Evolutionary conservation across 2,329 filamentous ascomycete genomes (phyloP), one percentile per base, ranked within the genome.

Genomic region (Periconia macrospinosa): DNA sequence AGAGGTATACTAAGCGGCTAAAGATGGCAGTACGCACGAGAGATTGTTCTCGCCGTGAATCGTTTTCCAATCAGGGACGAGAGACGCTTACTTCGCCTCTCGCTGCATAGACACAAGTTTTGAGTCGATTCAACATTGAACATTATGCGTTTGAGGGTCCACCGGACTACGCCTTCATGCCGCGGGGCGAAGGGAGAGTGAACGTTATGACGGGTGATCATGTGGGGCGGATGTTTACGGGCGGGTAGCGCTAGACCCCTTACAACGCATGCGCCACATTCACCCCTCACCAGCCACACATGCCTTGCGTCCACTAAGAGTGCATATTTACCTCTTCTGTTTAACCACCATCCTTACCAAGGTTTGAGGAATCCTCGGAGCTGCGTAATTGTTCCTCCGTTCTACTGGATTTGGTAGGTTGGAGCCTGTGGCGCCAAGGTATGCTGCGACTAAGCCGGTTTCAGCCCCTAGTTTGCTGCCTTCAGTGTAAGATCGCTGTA

Each of bases 111-210:
- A 37, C 15, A 37, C 33, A 14, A 13, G 11, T 6, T n/a, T 37
- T 13, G 33, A 14, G 11, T 37, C 5, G 33, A 37, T 13, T 33
- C 18, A 13, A 46, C 37, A 46, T 41, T 47, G 54, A 62, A 57
- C 53, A 56, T 66, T 59, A 67, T 67, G 66, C 66, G 63, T 69
- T 66, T 64, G 50, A 46, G 44, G 44, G 35, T 23, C 35, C 23
- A 45, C 43, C 23, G n/a, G 13, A 33, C 23, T 2, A 10, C 30
- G 30, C 14, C 14, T 46, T 45, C 30, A 19, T 40, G 30, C 40
- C 6, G 45, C 41, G 47, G 50, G 35, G 45, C 42, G 33, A 15
- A 15, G 18, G 7, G 33, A 18, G 19, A 37, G 20, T 41, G 37
- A 17, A 14, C 7, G 40, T 47, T 30, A 15, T 40, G 41, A 23